Percentiles rank a stretch among this genome's conserved stretches.
Conservation (phyloP, 345 rosid genomes). For the Streptanthus diversifolius region DNA sequence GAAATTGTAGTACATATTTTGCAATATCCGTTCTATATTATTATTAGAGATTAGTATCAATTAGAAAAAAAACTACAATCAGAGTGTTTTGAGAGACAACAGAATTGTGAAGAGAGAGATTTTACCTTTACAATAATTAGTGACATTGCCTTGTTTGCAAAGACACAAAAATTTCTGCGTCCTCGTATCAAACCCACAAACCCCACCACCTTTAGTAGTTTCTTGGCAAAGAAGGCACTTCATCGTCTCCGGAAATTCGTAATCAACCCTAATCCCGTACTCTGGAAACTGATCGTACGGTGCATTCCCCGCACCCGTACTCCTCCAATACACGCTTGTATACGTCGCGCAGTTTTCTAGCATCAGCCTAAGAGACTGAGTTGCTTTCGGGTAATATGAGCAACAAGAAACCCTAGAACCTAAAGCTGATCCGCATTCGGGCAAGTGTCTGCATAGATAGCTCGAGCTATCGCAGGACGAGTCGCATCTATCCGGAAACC, state of each 20-base stretch:
- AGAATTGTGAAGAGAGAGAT: background rate
- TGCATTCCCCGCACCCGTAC: slow-evolving; percentile 36
- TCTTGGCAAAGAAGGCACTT: slow-evolving; percentile 83
- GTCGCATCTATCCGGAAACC: slow-evolving; percentile 83
- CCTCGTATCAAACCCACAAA: slow-evolving; percentile 63
- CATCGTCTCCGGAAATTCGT: slow-evolving; percentile 71
- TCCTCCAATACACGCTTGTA: slow-evolving; percentile 86
- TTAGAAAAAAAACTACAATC: background rate
- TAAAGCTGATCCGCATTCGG: slow-evolving; percentile 53
- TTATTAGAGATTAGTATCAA: background rate
- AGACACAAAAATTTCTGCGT: slow-evolving; percentile 65
- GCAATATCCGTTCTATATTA: background rate
- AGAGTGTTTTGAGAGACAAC: background rate
- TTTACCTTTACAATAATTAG: slow-evolving; percentile 67
- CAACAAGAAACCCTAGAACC: slow-evolving; percentile 63
- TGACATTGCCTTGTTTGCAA: slow-evolving; percentile 57
- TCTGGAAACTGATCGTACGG: slow-evolving; percentile 70
- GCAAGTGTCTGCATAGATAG: slow-evolving; percentile 85
- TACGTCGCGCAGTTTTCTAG: slow-evolving; percentile 72
- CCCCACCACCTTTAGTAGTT: slow-evolving; percentile 62
- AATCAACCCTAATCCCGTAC: slow-evolving; percentile 81
- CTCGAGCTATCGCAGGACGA: slow-evolving; percentile 87
- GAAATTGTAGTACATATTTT: background rate
- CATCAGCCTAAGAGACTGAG: slow-evolving; percentile 83
- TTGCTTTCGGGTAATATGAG: slow-evolving; percentile 76